Evolutionary conservation across 345 rosid species (phyloP).

Genomic region (Acer yangbiense): DNA sequence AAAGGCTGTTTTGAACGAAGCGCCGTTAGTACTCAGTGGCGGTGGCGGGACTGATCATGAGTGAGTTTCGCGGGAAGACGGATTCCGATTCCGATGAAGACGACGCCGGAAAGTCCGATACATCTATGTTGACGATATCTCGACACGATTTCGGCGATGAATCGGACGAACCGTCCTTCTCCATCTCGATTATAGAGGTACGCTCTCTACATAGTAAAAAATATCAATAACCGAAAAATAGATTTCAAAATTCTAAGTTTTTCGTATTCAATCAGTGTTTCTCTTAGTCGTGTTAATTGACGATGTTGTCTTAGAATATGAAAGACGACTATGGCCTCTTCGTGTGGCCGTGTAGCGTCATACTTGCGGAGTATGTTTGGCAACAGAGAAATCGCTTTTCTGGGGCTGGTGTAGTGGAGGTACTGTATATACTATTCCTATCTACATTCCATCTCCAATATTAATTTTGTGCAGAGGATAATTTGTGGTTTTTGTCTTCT

Average conservation of each 20-base stretch:
- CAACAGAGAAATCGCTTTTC: conserved; percentile 70
- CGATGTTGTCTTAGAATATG: conserved; percentile 51
- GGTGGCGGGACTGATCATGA: neutral
- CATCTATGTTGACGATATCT: conserved; percentile 51
- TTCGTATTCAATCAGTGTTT: conserved; percentile 1
- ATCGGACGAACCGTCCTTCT: conserved; percentile 43
- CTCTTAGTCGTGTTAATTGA: neutral
- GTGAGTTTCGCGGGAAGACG: neutral
- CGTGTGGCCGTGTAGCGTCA: conserved; percentile 86
- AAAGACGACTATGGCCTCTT: conserved; percentile 89
- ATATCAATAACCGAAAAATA: neutral
- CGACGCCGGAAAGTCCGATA: conserved; percentile 5
- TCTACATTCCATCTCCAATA: neutral
- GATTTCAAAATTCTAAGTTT: neutral
- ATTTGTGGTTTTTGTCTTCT: no score
- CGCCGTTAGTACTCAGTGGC: neutral
- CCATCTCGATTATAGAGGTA: conserved; percentile 77
- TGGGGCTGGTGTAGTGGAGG: conserved; percentile 64
- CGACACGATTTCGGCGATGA: conserved; percentile 51
- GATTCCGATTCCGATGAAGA: conserved; percentile 8
- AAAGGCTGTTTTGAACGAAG: neutral
- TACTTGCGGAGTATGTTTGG: conserved; percentile 93
- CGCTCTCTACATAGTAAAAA: neutral
- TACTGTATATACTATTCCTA: conserved; percentile 16
- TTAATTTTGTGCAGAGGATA: no score